Evolutionary conservation across 2,329 filamentous ascomycete species (phyloP).

Genomic region (Fusarium sp.): DNA sequence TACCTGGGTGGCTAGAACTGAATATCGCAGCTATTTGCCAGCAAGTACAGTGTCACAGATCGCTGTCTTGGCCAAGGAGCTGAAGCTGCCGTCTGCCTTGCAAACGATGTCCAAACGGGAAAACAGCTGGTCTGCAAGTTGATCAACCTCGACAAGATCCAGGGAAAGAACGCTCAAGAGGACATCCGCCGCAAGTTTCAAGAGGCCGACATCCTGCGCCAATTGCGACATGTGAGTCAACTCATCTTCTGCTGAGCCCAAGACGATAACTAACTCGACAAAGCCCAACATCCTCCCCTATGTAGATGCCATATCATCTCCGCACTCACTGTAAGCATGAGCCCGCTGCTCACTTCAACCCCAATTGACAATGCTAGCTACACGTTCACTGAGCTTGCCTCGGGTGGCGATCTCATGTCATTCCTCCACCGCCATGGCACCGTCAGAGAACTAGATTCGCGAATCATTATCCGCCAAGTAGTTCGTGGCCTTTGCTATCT

Average conservation of each 20-base stretch:
- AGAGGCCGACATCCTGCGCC: conserved; percentile 66
- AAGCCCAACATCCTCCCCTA: conserved; percentile 69
- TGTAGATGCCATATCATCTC: conserved; percentile 64
- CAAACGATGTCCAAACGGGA: conserved; percentile 62
- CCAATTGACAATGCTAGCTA: conserved; percentile 55
- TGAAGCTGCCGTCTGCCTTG: conserved; percentile 56
- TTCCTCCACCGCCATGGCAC: conserved; percentile 56
- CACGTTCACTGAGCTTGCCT: conserved; percentile 69
- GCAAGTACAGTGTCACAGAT: conserved; percentile 53
- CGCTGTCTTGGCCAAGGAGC: conserved; percentile 56
- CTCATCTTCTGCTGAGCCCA: background rate
- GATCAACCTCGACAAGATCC: conserved; percentile 61
- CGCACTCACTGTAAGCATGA: conserved; percentile 60
- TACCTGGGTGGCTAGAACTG: background rate
- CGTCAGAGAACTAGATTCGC: conserved; percentile 58
- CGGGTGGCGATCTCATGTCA: conserved; percentile 67
- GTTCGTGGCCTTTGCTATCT: conserved; percentile 62
- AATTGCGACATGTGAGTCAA: conserved; percentile 65
- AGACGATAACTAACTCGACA: conserved; percentile 24
- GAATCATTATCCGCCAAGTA: conserved; percentile 63
- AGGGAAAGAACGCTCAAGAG: conserved; percentile 45
- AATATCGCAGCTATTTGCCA: conserved; percentile 50
- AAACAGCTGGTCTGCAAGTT: conserved; percentile 79
- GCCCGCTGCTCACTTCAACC: background rate
- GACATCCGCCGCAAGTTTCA: conserved; percentile 58